Evolutionary conservation across 2,329 filamentous ascomycete species (phyloP), one percentile per base, ranked within the genome.

Genomic region (Tothia fuscella): DNA sequence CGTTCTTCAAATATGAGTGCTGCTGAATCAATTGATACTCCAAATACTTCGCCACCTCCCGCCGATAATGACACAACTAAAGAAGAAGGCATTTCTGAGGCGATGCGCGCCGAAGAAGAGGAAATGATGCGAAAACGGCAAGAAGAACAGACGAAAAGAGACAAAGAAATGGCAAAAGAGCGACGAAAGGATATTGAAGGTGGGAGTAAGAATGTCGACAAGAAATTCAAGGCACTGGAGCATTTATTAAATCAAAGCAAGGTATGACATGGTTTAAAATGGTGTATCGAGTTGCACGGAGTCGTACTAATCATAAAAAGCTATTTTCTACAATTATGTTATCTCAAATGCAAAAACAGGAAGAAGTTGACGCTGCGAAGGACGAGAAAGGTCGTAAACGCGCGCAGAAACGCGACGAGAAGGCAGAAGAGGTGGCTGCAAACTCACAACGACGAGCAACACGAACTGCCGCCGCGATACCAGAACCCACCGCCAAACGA

Each of bases 161-260:
- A 67, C 17, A 54, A 57, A 25, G 50, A 63, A 49, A 48, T 70
- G 44, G 63, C 62, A 40, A 60, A 60, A 29, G 59, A 67, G 48
- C 58, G 66, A 16, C 57, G 65, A 46, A 62, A 65, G 35, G 67
- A 70, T 35, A 49, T 68, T 16, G 58, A 64, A 38, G 65, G 61
- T 30, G 67, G 67, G 12, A 55, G 56, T 25, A 59, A 65, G 34
- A 57, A 62, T 4, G 52, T 70, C 29, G 67, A 70, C 46, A 59
- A 61, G 30, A 71, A 71, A 47, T 70, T 66, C 54, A 68, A 70
- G 51, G 66, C 67, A 42, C 50, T 71, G 45, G 66, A 70, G 49
- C 70, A 67, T 46, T 49, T 71, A 45, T 61, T 71, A 50, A 70
- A 65, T 43, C 68, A 71, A 52, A 69, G 65, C 55, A 70, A 70